phyloP scores from a whole-genome alignment of 768 basidiomycete species.

The Podaxis sp. region DNA sequence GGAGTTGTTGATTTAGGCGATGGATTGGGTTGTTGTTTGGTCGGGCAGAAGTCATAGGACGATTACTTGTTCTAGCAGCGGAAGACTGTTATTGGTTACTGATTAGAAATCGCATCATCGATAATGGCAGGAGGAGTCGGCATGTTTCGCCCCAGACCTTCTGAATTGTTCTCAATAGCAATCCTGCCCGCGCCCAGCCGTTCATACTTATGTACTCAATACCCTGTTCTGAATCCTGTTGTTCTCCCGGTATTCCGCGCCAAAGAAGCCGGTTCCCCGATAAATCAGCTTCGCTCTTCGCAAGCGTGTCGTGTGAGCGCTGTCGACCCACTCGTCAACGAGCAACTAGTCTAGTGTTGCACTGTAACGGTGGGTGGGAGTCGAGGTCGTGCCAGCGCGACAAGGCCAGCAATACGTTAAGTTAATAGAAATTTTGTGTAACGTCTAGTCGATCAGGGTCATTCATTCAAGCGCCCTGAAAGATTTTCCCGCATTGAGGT shows the following conservation, averaged over 20 bases:
- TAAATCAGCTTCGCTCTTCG: background rate
- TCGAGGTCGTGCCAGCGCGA: background rate
- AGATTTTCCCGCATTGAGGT: background rate
- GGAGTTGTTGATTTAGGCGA: slow-evolving; percentile 64
- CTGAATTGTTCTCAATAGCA: background rate
- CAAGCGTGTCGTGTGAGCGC: slow-evolving; percentile 2
- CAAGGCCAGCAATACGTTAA: background rate
- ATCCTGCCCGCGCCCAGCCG: background rate
- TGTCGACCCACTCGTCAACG: background rate
- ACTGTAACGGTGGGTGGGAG: background rate
- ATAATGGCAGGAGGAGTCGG: slow-evolving; percentile 2
- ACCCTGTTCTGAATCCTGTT: background rate
- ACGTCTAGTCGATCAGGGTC: background rate
- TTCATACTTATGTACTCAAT: background rate
- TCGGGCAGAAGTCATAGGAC: slow-evolving; percentile 31
- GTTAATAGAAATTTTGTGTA: background rate
- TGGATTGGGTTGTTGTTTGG: slow-evolving; percentile 37
- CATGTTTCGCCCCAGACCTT: background rate
- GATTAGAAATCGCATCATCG: slow-evolving; percentile 18
- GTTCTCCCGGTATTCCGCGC: background rate
- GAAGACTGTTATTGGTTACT: slow-evolving; percentile 9
- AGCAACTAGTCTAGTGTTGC: slow-evolving; percentile 16
- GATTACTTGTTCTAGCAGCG: slow-evolving; percentile 10
- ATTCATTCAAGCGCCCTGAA: background rate
- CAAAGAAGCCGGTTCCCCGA: background rate